A percentile compares a stretch with the other conserved stretches of the same genome.
Evolutionary conservation across 2,329 filamentous ascomycete genomes (phyloP).

Genomic region (Fonsecaea nubica): DNA sequence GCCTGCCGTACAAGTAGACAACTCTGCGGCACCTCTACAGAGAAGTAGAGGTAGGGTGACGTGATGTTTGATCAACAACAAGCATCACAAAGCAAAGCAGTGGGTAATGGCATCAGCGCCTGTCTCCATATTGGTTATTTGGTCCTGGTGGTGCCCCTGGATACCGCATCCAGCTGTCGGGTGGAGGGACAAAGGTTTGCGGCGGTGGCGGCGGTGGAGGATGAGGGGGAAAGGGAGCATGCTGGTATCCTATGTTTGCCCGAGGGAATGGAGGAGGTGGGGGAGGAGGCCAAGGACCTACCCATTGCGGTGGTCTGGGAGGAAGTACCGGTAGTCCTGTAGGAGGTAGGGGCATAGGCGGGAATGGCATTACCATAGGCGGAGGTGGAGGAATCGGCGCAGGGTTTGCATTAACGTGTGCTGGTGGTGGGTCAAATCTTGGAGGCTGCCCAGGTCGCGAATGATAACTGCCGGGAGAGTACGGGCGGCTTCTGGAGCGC

Average conservation of each 20-base stretch:
- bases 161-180: constrained; percentile 13
- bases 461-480: constrained; percentile 11
- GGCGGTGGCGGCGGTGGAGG: constrained; percentile 12
- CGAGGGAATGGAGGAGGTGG: constrained; percentile 37
- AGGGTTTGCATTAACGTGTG: constrained; percentile 3
- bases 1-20: background rate
- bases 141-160: constrained; percentile 11
- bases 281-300: constrained; percentile 40
- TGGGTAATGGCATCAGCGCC: background rate
- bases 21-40: background rate
- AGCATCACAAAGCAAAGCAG: background rate
- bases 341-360: constrained; percentile 20
- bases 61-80: background rate
- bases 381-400: constrained; percentile 33
- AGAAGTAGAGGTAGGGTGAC: background rate
- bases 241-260: constrained; percentile 11
- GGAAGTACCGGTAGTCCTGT: constrained; percentile 11
- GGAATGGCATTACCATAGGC: constrained; percentile 26
- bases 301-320: constrained; percentile 35
- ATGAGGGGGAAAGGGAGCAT: constrained; percentile 22
- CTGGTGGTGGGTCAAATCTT: constrained; percentile 1
- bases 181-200: constrained; percentile 15
- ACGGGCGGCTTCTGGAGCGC: constrained; percentile 36
- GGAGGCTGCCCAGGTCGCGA: background rate
- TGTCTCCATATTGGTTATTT: constrained; percentile 8